Conservation (phyloP, 2,329 filamentous ascomycete species). For the Penicillium digitatum region DNA sequence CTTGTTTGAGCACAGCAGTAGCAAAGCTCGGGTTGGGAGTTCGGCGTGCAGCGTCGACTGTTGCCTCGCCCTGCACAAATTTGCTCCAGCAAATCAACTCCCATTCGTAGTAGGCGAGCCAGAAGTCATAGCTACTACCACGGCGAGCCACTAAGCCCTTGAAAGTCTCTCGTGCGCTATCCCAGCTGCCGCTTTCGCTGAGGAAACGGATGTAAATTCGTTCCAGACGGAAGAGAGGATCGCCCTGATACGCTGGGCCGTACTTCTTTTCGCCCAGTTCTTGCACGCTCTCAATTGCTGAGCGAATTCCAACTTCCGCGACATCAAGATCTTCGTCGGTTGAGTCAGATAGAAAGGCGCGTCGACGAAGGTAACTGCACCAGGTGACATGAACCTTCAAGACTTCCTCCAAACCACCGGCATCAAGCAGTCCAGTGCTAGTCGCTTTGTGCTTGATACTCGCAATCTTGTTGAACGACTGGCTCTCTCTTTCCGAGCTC, state of each 20-base stretch:
- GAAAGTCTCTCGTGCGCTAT: constrained; percentile 75
- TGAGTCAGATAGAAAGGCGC: constrained; percentile 69
- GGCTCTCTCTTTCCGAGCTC: constrained; percentile 72
- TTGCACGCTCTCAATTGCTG: constrained; percentile 79
- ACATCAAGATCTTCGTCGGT: constrained; percentile 81
- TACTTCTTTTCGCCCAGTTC: constrained; percentile 73
- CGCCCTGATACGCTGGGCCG: constrained; percentile 73
- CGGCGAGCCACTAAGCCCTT: constrained; percentile 65
- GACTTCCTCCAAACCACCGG: constrained; percentile 79
- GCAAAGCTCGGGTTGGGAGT: constrained; percentile 67
- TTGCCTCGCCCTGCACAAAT: constrained; percentile 51
- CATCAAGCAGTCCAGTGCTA: constrained; percentile 76
- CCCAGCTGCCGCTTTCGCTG: constrained; percentile 73
- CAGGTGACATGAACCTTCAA: constrained; percentile 89
- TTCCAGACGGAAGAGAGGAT: constrained; percentile 83
- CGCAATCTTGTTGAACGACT: constrained; percentile 76
- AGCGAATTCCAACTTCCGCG: constrained; percentile 81
- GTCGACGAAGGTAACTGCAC: constrained; percentile 88
- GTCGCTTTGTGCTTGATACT: constrained; percentile 90
- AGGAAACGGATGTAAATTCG: constrained; percentile 89
- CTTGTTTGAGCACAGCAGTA: constrained; percentile 71
- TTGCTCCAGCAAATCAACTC: constrained; percentile 72
- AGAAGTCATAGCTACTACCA: constrained; percentile 83
- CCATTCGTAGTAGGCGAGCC: constrained; percentile 88
- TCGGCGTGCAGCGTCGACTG: constrained; percentile 52